Conservation (phyloP, 1,284 basidiomycete species). For the Rhodotorula sp. region DNA sequence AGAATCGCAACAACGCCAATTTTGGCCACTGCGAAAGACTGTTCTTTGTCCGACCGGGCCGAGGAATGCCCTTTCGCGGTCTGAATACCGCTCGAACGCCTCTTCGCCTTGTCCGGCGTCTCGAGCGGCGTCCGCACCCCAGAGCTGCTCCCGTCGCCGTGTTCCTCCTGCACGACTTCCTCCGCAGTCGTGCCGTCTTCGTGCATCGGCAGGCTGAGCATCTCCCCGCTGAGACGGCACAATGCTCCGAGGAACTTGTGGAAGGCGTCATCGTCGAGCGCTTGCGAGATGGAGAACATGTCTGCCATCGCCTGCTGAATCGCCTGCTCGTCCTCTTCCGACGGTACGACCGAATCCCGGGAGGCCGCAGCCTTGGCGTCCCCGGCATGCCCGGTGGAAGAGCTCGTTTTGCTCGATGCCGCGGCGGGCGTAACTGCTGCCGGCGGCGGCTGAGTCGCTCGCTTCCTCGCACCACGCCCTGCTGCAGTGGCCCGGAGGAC, state of each 20-base stretch:
- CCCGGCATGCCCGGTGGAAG: slow-evolving; percentile 21
- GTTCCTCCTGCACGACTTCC: background rate
- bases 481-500: slow-evolving; percentile 57
- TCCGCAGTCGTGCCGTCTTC: slow-evolving; percentile 35
- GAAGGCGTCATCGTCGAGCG: slow-evolving; percentile 76
- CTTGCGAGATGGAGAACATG: slow-evolving; percentile 74
- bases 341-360: slow-evolving; percentile 47
- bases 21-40: slow-evolving; percentile 75
- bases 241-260: slow-evolving; percentile 74
- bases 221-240: slow-evolving; percentile 79
- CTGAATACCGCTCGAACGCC: slow-evolving; percentile 39
- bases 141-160: background rate
- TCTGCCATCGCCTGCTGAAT: slow-evolving; percentile 70
- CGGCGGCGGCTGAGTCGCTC: background rate
- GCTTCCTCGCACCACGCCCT: slow-evolving; percentile 15
- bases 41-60: slow-evolving; percentile 44
- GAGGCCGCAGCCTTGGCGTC: background rate
- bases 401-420: background rate
- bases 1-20: slow-evolving; percentile 73
- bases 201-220: slow-evolving; percentile 72
- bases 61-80: slow-evolving; percentile 20
- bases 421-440: slow-evolving; percentile 3
- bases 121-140: slow-evolving; percentile 11
- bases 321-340: slow-evolving; percentile 72
- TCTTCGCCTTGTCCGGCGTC: slow-evolving; percentile 18